Base-by-base conservation (phyloP, 2,329 filamentous ascomycete genomes). In the Neofusicoccum kwambonambiense region DNA sequence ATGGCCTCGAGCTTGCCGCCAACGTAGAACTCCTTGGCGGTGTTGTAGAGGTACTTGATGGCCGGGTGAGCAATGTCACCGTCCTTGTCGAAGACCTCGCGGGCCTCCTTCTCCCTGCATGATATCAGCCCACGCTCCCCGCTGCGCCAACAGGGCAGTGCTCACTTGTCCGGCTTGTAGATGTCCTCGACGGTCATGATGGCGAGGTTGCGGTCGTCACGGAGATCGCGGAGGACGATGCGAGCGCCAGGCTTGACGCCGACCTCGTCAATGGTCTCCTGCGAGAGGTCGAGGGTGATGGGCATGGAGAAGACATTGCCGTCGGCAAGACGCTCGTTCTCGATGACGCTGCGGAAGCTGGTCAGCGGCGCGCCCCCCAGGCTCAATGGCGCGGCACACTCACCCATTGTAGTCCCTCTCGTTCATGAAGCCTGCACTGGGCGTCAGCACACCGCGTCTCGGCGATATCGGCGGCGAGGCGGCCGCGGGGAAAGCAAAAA, bases 361-460 rank as follows among this genome's bases (percentile, higher is more conserved):
- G 70, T 78, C 74, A 81, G 75, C 66, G 65, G 37, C 49, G 11
- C 22, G 17, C 19, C 57, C 12, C 5, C 19, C 9, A 39, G 17
- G 35, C 52, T 64, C 64, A 34, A 35, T 49, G 39, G 63, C 37
- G 22, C 47, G 65, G 27, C 22, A 42, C 54, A 79, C 85, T 71
- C 86, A 94, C 92, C 91, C 89, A 80, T 96, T 90, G 85, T 97
- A 99, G 81, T 99, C 95, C 81, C 92, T 90, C 85, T 99, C 89
- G 79, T 87, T 97, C 90, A 99, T 90, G 84, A 99, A 99, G 75
- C 93, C 92, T 96, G 68, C n/a, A 37, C 9, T 57, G 31, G 45
- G 11, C 45, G 65, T 73, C 58, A 73, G 69, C 61, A 45, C 19
- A 65, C 51, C 64, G 65, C 35, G 27, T 64, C 13, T 34, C 42